A percentile compares a stretch with the other conserved stretches of the same genome.
phyloP scores from a whole-genome alignment of 176 grass and related monocot species.

The Aegilops tauschii region DNA sequence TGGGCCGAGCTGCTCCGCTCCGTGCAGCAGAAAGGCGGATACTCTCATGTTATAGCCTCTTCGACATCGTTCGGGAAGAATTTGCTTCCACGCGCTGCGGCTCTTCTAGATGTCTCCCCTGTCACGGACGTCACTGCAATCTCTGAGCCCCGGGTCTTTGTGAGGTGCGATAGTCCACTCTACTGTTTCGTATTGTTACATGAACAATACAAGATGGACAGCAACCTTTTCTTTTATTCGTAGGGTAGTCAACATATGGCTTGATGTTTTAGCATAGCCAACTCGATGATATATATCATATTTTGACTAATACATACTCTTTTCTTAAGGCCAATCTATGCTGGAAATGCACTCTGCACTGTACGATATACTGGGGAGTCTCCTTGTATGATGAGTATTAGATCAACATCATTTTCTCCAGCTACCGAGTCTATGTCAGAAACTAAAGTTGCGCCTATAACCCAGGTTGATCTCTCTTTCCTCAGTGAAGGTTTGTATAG shows the following conservation, averaged over 20 bases:
- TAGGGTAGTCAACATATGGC: background rate
- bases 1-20: slow-evolving; percentile 69
- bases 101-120: slow-evolving; percentile 90
- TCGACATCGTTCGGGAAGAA: slow-evolving; percentile 98
- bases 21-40: slow-evolving; percentile 68
- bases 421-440: slow-evolving; percentile 40
- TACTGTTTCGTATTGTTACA: background rate
- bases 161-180: slow-evolving; percentile 49
- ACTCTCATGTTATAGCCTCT: slow-evolving; percentile 76
- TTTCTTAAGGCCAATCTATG: slow-evolving; percentile 86
- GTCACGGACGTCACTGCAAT: slow-evolving; percentile 81
- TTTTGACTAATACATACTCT: background rate
- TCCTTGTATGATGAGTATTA: slow-evolving; percentile 90
- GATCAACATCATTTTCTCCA: slow-evolving; percentile 80
- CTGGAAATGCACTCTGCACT: slow-evolving; percentile 95
- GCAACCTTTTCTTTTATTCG: background rate
- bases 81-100: slow-evolving; percentile 74
- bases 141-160: slow-evolving; percentile 65
- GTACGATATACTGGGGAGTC: slow-evolving; percentile 64
- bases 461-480: slow-evolving; percentile 85
- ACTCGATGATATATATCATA: background rate
- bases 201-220: background rate
- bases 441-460: slow-evolving; percentile 62
- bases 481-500: slow-evolving; percentile 79
- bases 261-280: background rate